Evolutionary conservation across 139 green algal species (phyloP).

Genomic region (Chlorella sp.): DNA sequence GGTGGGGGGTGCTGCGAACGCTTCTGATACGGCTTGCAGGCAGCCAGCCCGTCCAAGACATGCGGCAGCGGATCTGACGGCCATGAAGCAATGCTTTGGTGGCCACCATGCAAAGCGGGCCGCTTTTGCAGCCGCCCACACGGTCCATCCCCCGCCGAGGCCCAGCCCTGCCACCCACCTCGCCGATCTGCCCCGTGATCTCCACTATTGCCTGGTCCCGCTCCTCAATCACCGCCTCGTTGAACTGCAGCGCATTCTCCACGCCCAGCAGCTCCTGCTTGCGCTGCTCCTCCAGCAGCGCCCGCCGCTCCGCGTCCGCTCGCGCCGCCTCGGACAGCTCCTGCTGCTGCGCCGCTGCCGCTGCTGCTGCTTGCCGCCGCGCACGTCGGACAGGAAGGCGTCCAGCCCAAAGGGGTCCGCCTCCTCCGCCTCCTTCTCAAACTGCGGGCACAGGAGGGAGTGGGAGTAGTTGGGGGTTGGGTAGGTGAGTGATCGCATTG

Average conservation of each 20-base stretch:
- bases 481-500: not conserved
- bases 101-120: not conserved
- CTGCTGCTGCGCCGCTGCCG: not conserved
- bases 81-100: too few species aligned
- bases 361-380: slow-evolving; percentile 56
- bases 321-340: too few species aligned
- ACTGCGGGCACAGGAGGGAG: slow-evolving; percentile 68
- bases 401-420: slow-evolving; percentile 97
- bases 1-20: too few species aligned
- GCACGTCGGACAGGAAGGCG: slow-evolving; percentile 84
- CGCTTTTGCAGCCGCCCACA: not conserved
- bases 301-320: slow-evolving; percentile 52
- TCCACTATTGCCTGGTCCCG: slow-evolving; percentile 78
- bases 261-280: slow-evolving; percentile 52
- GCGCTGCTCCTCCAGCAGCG: slow-evolving; percentile 50
- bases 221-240: slow-evolving; percentile 89
- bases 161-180: slow-evolving; percentile 40
- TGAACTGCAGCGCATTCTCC: slow-evolving; percentile 74
- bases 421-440: slow-evolving; percentile 84
- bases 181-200: slow-evolving; percentile 64
- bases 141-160: slow-evolving; percentile 9
- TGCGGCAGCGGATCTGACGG: too few species aligned
- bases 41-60: too few species aligned
- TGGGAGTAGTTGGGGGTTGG: not conserved
- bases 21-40: too few species aligned